Evolutionary conservation across 129 eudicot genomes (phyloP), one percentile per base, ranked within the genome.

Genomic region (Lonicera japonica): DNA sequence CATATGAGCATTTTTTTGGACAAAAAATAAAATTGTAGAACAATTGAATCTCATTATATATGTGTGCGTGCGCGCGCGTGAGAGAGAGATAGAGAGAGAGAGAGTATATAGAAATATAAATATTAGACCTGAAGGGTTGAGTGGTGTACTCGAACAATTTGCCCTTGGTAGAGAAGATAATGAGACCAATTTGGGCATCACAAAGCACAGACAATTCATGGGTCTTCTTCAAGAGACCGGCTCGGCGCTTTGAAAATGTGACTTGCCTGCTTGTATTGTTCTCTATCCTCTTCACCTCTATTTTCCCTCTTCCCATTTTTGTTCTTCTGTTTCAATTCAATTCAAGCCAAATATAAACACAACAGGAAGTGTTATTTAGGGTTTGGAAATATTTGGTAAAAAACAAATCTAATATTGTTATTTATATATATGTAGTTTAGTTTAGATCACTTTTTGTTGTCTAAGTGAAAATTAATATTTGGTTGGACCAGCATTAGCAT

Each of bases 201-300:
- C 88, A 82, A 0, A 82, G 79, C 3, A 82, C 80, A 11, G 88
- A 73, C 25, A 82, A 81, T 36, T 82, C 88, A 43, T 74, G 79
- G 5, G 84, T 68, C 34, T 82, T 82, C 84, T 82, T 82, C 38
- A 78, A 36, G 6, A 82, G 64, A 10, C 88, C 88, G 11, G 66
- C 25, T 29, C 84, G 25, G 0, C 88, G 58, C 58, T 82, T 82
- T 25, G 88, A 82, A 47, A 82, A 81, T 0, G 87, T 82, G 5
- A 82, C 87, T 58, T 82, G 87, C 55, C 87, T 70, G 70, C 80
- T 74, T 0, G 84, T 82, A 43, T 73, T 78, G 79, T 82, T 82
- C 71, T 82, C 88, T 0, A 82, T 82, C 73, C 73, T 67, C 70
- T 74, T 82, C 66, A 82, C 69, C 57, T 82, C 79, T 14, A 78